Base-by-base conservation (phyloP, 148 eudicot genomes). In the Gaultheria prostrata region DNA sequence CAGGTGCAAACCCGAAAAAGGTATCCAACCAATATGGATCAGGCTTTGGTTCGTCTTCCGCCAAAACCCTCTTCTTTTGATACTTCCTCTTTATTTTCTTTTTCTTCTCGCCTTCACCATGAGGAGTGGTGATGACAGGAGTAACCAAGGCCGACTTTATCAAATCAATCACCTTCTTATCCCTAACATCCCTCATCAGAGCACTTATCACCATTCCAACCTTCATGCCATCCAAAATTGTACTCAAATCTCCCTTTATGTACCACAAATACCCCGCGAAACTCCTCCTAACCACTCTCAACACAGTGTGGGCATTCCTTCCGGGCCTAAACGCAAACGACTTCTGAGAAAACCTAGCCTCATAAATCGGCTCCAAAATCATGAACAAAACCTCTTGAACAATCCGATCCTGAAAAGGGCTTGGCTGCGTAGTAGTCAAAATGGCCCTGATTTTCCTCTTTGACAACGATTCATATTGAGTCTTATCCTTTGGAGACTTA, bases 211-310 rank as follows among this genome's bases (percentile, higher is more conserved):
- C 94, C 93, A 93, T 89, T 14, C 95, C 98, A 24, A 93, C 93
- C 84, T 95, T 93, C 98, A 95, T 89, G n/a, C 95, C 98, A 80
- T 95, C 98, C 85, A 95, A 89, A 69, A 95, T 80, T 4, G 95
- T 89, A 85, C 97, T 95, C 90, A 95, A 88, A 89, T 95, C 98
- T 33, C 98, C 98, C 80, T 93, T 94, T 30, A 95, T 83, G 86
- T 94, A 95, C 98, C 98, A 95, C 87, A 95, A 89, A 83, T 95
- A 95, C 50, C 98, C 98, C 1, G 98, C 98, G 83, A 95, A 95
- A 77, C 91, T 94, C 92, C 92, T 92, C 87, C 98, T 84, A 74
- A 95, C 85, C 3, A 93, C 95, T 88, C 98, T 88, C 88, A 95
- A 78, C 65, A 84, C 98, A 0, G 98, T 95, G 83, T 95, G 98